These are phyloP conservation scores for Porpolomopsis calyptriformis DNA, from an alignment of 768 basidiomycete species.

Conservation along the genomic window DNA sequence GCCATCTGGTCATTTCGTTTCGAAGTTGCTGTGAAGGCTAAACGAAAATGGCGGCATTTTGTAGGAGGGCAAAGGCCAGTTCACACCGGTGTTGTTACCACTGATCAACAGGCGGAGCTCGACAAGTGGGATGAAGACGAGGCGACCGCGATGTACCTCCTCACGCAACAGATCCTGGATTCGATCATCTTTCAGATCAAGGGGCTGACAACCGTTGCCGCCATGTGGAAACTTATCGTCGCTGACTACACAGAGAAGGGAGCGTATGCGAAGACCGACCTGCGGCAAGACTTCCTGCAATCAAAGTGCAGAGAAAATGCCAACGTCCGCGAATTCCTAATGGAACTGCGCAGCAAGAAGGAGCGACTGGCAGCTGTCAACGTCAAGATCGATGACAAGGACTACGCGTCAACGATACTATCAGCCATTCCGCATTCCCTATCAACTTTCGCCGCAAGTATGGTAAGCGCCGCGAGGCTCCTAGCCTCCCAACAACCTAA, in stretches of 20 bases:
- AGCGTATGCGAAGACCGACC: slow-evolving; percentile 20
- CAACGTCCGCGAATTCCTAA: slow-evolving; percentile 21
- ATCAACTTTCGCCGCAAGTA: slow-evolving; percentile 19
- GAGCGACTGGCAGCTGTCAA: slow-evolving; percentile 20
- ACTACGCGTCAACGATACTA: slow-evolving; percentile 24
- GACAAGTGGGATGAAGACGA: slow-evolving; percentile 26
- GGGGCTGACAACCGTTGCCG: slow-evolving; percentile 16
- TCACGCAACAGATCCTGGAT: slow-evolving; percentile 25
- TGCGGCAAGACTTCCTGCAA: slow-evolving; percentile 20
- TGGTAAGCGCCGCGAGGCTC: slow-evolving; percentile 14
- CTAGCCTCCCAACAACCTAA: neutral
- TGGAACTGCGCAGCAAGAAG: slow-evolving; percentile 13
- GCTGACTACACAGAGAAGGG: slow-evolving; percentile 24
- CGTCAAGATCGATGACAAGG: slow-evolving; percentile 20
- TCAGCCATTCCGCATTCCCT: slow-evolving; percentile 20
- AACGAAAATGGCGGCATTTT: slow-evolving; percentile 22
- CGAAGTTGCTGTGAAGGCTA: slow-evolving; percentile 19
- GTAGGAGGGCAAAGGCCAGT: slow-evolving; percentile 14
- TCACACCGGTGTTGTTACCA: neutral
- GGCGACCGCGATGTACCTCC: slow-evolving; percentile 20
- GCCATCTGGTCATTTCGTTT: slow-evolving; percentile 20
- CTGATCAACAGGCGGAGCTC: slow-evolving; percentile 5
- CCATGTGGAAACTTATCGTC: slow-evolving; percentile 22
- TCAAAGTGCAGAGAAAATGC: slow-evolving; percentile 19
- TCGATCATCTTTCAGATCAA: slow-evolving; percentile 19